A percentile compares a stretch with the other conserved stretches of the same genome.
Conservation (phyloP, 371 early-diverging fungal species). For the Mucor plumbeus region DNA sequence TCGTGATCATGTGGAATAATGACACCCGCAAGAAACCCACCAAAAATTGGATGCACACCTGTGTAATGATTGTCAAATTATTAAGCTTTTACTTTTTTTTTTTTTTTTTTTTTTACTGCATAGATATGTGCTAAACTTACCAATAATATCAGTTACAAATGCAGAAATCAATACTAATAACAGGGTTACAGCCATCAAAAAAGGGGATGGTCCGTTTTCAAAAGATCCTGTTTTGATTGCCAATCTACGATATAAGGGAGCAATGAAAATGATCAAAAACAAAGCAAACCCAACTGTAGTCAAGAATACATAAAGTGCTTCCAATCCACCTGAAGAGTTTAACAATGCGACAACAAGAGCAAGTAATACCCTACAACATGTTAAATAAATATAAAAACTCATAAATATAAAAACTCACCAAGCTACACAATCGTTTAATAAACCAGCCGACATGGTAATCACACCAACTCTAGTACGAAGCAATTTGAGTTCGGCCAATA, state of each 20-base stretch:
- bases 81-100: background rate
- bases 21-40: conserved; percentile 87
- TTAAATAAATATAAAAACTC: background rate
- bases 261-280: conserved; percentile 63
- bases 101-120: background rate
- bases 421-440: conserved; percentile 87
- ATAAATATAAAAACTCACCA: conserved; percentile 57
- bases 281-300: conserved; percentile 64
- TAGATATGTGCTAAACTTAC: conserved; percentile 31
- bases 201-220: conserved; percentile 66
- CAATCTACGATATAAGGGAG: conserved; percentile 57
- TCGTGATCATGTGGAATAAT: conserved; percentile 90
- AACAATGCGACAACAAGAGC: conserved; percentile 82
- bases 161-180: conserved; percentile 68
- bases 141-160: conserved; percentile 86
- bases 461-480: conserved; percentile 83
- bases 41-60: conserved; percentile 72
- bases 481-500: conserved; percentile 86
- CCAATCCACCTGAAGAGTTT: conserved; percentile 64
- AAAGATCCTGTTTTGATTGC: conserved; percentile 55
- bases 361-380: conserved; percentile 57
- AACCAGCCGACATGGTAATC: conserved; percentile 84
- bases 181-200: conserved; percentile 72
- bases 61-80: background rate
- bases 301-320: conserved; percentile 75